A percentile compares a stretch with the other conserved stretches of the same genome.
phyloP scores from a whole-genome alignment of 495 filamentous ascomycete species.

The Hyaloscypha finlandica region DNA sequence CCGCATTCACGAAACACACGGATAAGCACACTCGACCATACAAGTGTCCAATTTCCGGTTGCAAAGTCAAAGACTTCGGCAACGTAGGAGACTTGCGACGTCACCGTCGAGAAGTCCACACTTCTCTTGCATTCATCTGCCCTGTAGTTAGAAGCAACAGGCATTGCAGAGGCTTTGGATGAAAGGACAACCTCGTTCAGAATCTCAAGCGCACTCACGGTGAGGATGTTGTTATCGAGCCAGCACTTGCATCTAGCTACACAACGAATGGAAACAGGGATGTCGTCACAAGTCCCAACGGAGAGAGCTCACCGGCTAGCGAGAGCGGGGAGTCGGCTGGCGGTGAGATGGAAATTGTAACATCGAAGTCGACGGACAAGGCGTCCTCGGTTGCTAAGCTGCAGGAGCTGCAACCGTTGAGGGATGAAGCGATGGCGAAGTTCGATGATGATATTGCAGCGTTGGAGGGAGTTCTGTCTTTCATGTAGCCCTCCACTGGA shows the following conservation, averaged over 20 bases:
- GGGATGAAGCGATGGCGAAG: conserved; percentile 3
- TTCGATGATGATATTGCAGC: conserved; percentile 17
- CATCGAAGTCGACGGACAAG: background rate
- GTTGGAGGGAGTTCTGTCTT: conserved; percentile 12
- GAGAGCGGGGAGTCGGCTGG: background rate
- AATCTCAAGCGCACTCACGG: conserved; percentile 12
- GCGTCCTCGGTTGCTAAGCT: conserved; percentile 26
- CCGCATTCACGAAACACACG: conserved; percentile 14
- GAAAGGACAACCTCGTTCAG: conserved; percentile 9
- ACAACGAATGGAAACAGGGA: background rate
- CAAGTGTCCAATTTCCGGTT: conserved; percentile 6
- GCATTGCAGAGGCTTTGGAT: conserved; percentile 5
- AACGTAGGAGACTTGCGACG: conserved; percentile 18
- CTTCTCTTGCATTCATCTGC: background rate
- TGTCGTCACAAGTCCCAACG: background rate
- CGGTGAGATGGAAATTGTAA: background rate
- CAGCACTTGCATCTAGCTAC: background rate
- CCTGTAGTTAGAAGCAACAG: conserved; percentile 6
- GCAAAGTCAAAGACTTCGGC: conserved; percentile 17
- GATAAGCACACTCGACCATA: conserved; percentile 17
- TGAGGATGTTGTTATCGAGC: background rate
- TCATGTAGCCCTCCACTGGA: background rate
- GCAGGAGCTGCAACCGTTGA: conserved; percentile 35
- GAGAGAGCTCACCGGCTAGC: background rate
- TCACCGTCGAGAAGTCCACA: conserved; percentile 12